Conservation (phyloP, 257 asterid species). For the Nicotiana paniculata region DNA sequence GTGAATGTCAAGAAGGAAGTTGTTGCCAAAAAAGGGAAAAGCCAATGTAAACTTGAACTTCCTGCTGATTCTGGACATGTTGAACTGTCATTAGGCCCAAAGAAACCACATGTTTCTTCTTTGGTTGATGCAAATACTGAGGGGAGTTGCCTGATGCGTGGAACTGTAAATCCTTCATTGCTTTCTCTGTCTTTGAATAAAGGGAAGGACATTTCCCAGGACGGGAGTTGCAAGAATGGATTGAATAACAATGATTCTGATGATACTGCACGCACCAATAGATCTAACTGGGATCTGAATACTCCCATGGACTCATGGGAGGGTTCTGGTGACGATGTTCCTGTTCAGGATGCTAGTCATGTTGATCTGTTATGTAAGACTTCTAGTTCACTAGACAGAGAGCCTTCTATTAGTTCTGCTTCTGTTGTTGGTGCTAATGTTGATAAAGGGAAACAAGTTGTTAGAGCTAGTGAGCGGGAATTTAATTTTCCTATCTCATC, state of each 20-base stretch:
- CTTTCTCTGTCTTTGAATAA: slow-evolving; percentile 38
- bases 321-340: slow-evolving; percentile 35
- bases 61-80: slow-evolving; percentile 26
- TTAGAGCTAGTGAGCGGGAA: slow-evolving; percentile 20
- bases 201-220: slow-evolving; percentile 22
- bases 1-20: slow-evolving; percentile 36
- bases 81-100: slow-evolving; percentile 37
- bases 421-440: slow-evolving; percentile 17
- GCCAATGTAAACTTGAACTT: slow-evolving; percentile 18
- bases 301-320: slow-evolving; percentile 90
- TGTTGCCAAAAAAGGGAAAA: slow-evolving; percentile 27
- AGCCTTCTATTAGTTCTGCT: slow-evolving; percentile 19
- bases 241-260: slow-evolving; percentile 16
- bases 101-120: slow-evolving; percentile 24
- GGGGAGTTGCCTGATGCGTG: slow-evolving; percentile 16
- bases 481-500: slow-evolving; percentile 26
- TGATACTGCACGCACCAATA: slow-evolving; percentile 23
- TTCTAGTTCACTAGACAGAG: slow-evolving; percentile 11
- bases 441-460: slow-evolving; percentile 42
- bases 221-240: slow-evolving; percentile 15
- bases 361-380: slow-evolving; percentile 21
- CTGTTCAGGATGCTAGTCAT: slow-evolving; percentile 21
- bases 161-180: slow-evolving; percentile 36
- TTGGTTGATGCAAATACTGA: slow-evolving; percentile 16
- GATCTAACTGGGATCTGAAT: slow-evolving; percentile 88